Percentiles rank a stretch among this genome's conserved stretches.
Conservation (phyloP, 1,284 basidiomycete genomes). For the Ceratobasidium sp. region DNA sequence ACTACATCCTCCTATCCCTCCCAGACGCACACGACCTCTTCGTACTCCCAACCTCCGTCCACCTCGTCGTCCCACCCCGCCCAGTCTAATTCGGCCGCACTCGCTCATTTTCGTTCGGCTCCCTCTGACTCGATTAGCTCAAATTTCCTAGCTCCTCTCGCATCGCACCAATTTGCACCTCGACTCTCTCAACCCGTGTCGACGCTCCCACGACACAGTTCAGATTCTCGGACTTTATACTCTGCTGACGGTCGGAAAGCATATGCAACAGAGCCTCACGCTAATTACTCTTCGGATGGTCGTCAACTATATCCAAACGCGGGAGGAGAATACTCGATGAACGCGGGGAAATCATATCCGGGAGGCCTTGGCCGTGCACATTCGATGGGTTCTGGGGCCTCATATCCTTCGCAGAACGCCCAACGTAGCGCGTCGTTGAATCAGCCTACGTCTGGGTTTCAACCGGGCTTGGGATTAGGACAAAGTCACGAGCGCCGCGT, state of each 20-base stretch:
- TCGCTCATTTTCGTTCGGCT: slow-evolving; percentile 7
- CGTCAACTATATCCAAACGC: neutral
- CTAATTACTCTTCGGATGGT: slow-evolving; percentile 9
- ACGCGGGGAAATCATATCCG: slow-evolving; percentile 8
- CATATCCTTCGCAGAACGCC: neutral
- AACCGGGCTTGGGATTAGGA: slow-evolving; percentile 2
- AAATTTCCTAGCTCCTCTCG: slow-evolving; percentile 29
- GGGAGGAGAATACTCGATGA: neutral
- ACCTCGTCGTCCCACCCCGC: slow-evolving; percentile 23
- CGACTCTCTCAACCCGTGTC: slow-evolving; percentile 38
- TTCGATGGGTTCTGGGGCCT: neutral
- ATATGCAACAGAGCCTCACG: slow-evolving; percentile 2
- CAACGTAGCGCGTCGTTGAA: slow-evolving; percentile 18
- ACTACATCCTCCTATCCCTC: slow-evolving; percentile 6
- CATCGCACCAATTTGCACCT: slow-evolving; percentile 42
- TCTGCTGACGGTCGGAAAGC: neutral
- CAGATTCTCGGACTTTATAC: slow-evolving; percentile 27
- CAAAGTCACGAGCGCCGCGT: neutral
- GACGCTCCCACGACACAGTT: slow-evolving; percentile 30
- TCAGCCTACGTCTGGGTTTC: neutral
- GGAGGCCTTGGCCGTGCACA: neutral
- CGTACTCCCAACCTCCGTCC: slow-evolving; percentile 26
- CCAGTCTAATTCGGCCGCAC: slow-evolving; percentile 6
- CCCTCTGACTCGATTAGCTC: slow-evolving; percentile 31
- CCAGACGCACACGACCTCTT: slow-evolving; percentile 12